These are phyloP conservation scores for Sindora glabra DNA, from an alignment of 306 rosid genomes.

Conservation along the genomic window DNA sequence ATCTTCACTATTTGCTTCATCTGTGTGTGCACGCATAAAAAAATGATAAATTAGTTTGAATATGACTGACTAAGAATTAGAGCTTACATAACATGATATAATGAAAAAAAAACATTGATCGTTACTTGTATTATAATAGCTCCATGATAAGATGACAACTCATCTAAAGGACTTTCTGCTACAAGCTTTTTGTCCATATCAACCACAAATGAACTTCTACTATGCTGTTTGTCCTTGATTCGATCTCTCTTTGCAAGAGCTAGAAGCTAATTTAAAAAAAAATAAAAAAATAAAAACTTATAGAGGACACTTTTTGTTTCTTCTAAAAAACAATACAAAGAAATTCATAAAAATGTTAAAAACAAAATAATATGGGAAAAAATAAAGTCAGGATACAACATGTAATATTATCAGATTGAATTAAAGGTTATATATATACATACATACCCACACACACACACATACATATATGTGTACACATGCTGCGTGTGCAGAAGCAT, in stretches of 20 bases:
- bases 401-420: too few species aligned
- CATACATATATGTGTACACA: too few species aligned
- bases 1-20: conserved; percentile 94
- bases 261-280: conserved; percentile 50
- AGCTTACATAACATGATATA: not conserved
- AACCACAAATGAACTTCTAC: conserved; percentile 82
- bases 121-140: conserved; percentile 64
- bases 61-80: conserved; percentile 1
- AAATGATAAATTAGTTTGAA: not conserved
- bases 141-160: conserved; percentile 69
- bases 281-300: too few species aligned
- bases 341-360: too few species aligned
- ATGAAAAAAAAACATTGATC: not conserved
- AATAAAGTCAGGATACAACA: too few species aligned
- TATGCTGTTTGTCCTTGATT: conserved; percentile 80
- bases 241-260: conserved; percentile 89
- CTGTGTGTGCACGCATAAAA: conserved; percentile 31
- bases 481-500: too few species aligned
- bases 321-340: too few species aligned
- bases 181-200: conserved; percentile 92
- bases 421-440: too few species aligned
- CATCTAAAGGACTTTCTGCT: conserved; percentile 72
- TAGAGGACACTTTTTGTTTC: too few species aligned
- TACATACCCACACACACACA: too few species aligned
- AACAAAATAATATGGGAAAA: too few species aligned